Conservation (phyloP, 257 asterid species). For the Jacaranda copaia region DNA sequence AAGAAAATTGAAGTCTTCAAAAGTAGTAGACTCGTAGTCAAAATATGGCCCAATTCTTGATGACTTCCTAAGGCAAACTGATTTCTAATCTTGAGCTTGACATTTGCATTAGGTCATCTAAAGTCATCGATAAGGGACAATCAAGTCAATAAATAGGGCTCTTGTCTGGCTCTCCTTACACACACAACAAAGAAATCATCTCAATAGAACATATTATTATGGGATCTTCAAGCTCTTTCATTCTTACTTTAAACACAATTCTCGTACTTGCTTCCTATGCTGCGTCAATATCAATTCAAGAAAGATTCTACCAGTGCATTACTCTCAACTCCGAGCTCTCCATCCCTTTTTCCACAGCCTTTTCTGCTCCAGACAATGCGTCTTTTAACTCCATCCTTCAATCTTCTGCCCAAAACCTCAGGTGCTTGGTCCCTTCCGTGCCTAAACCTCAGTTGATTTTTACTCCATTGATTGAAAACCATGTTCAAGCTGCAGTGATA, state of each 20-base stretch:
- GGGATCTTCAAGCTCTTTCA: constrained; percentile 24
- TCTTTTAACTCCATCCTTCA: constrained; percentile 44
- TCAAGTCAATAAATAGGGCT: constrained; percentile 38
- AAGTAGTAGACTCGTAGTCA: background rate
- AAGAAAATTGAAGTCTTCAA: too few relatives aligned
- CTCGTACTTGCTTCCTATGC: constrained; percentile 15
- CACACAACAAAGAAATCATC: constrained; percentile 21
- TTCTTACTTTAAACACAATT: constrained; percentile 27
- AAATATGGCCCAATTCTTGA: constrained; percentile 29
- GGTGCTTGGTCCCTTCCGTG: constrained; percentile 46
- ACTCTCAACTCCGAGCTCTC: constrained; percentile 47
- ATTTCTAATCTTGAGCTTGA: constrained; percentile 3
- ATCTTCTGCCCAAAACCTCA: constrained; percentile 52
- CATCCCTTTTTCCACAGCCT: constrained; percentile 49
- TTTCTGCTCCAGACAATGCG: constrained; percentile 44
- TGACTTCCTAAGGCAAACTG: constrained; percentile 29
- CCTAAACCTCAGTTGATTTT: constrained; percentile 52
- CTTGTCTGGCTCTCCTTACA: background rate
- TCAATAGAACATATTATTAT: constrained; percentile 19
- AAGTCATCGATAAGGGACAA: constrained; percentile 22
- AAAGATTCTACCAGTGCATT: constrained; percentile 44
- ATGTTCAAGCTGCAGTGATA: constrained; percentile 47
- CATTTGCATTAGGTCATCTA: constrained; percentile 37
- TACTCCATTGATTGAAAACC: constrained; percentile 52
- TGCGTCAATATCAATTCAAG: constrained; percentile 40